Base-by-base conservation (phyloP, 495 filamentous ascomycete genomes). In the Lepidopterella palustris region DNA sequence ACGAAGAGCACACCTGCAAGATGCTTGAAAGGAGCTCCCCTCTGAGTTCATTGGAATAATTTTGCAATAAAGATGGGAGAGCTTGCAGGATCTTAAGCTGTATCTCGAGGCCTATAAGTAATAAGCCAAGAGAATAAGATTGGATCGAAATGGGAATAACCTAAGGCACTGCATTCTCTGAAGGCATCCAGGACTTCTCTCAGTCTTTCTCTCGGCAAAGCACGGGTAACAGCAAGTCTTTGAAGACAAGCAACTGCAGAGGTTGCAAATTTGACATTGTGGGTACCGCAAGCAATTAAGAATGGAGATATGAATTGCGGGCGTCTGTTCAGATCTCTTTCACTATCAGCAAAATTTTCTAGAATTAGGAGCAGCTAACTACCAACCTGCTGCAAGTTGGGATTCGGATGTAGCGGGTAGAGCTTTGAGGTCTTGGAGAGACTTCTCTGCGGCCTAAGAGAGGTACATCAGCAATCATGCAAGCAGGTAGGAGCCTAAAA, bases 41-140 rank as follows among this genome's bases (percentile, higher is more conserved):
- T 53, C 84, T 84, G 26, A 98, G 73, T 45, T 92, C 87, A 57
- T 81, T 80, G 0, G 89, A 84, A 74, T 97, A 97, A 70, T 93
- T 93, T 63, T 97, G 91, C 6, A 97, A 75, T 35, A 98, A 69
- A 1, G 90, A 87, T n/a, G 95, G 93, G 28, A 98, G 76, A 0
- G 91, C 88, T 70, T 98, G 93, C 18, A 98, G 77, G 27, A 97
- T 95, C 73, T 97, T 98, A 52, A 98, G 81, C 66, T 98, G 93
- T 2, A 97, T 86, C 71, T 98, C 95, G 50, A 95, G 81, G 29
- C 86, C 91, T 80, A 73, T 66, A 24, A 65, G 4, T 0, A 26
- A 29, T 57, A 24, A 26, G 31, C 21, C 15, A 26, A 13, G 23
- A 29, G 13, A 13, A 21, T 6, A 48, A 18, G 35, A 27, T 18